Base-by-base conservation (phyloP, 441 rosid genomes). In the Flueggea neowawraea region DNA sequence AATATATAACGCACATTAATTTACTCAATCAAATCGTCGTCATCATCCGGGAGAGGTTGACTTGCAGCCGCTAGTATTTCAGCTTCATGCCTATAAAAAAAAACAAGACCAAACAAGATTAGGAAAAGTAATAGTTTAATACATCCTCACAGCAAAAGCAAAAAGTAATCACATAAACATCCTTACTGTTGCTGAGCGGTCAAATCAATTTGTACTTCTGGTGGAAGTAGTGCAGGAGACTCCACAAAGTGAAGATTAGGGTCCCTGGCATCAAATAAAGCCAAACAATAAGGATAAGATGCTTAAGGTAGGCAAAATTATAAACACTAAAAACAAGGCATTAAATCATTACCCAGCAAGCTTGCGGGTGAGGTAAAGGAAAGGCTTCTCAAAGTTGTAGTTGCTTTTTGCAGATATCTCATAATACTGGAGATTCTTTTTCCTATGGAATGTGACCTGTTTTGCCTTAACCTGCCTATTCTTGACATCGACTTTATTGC, bases 391-490 rank as follows among this genome's bases (percentile, higher is more conserved):
- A 33, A 90, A 92, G 45, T 86, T 86, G 83, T 86, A 86, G 70
- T 90, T 92, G 75, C 94, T 92, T 89, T 84, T 92, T 9, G 96
- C 95, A 39, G 97, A 92, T 17, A 88, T 88, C 69, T 92, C 94
- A 62, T 89, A 88, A 64, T 88, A 86, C 73, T 86, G 88, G 62
- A 88, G 78, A 69, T 93, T 93, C 88, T 90, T 88, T 79, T 88
- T 88, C 72, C 94, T 80, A 80, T 86, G 97, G 82, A 90, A 88
- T 0, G 94, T 88, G 12, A 90, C 97, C 76, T 84, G 97, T 83
- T 90, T 92, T 10, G 98, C 96, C 78, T 92, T 90, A 41, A 92
- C 98, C 77, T 90, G 98, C 84, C 81, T 82, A 76, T 92, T 92
- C 86, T 90, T 88, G 54, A 84, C 96, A 75, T 88, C 90, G 61